Conservation (phyloP, 2,329 filamentous ascomycete genomes). For the Pseudodiploospora longispora region DNA sequence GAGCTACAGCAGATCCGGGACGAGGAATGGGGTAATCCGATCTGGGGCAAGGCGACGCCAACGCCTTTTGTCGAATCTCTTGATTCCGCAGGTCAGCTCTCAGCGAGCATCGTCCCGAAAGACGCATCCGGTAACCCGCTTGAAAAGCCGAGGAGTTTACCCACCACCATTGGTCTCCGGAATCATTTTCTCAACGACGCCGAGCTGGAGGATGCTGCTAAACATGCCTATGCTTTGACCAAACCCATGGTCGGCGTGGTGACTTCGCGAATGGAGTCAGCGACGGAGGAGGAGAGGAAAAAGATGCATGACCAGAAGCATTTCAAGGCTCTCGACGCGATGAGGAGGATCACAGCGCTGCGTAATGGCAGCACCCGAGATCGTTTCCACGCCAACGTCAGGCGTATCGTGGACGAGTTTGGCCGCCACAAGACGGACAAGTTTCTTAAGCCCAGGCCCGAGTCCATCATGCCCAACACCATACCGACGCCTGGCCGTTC, state of each 20-base stretch:
- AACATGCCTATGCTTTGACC: constrained; percentile 60
- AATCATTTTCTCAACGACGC: constrained; percentile 68
- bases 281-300: constrained; percentile 25
- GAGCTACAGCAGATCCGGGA: constrained; percentile 59
- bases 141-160: constrained; percentile 32
- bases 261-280: constrained; percentile 32
- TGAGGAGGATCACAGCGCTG: constrained; percentile 71
- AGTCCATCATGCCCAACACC: constrained; percentile 33
- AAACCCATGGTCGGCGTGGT: constrained; percentile 40
- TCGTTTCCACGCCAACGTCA: constrained; percentile 71
- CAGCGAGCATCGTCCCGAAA: constrained; percentile 24
- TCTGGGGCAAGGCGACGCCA: constrained; percentile 66
- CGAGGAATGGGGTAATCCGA: constrained; percentile 62
- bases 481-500: constrained; percentile 46
- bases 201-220: constrained; percentile 59
- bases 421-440: constrained; percentile 84
- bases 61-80: constrained; percentile 83
- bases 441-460: constrained; percentile 54
- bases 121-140: constrained; percentile 35
- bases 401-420: constrained; percentile 77
- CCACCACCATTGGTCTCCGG: constrained; percentile 46
- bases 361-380: constrained; percentile 72
- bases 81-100: constrained; percentile 51
- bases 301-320: constrained; percentile 48
- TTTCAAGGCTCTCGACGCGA: constrained; percentile 61